phyloP scores from a whole-genome alignment of 257 asterid species.

The Schizonepeta tenuifolia region DNA sequence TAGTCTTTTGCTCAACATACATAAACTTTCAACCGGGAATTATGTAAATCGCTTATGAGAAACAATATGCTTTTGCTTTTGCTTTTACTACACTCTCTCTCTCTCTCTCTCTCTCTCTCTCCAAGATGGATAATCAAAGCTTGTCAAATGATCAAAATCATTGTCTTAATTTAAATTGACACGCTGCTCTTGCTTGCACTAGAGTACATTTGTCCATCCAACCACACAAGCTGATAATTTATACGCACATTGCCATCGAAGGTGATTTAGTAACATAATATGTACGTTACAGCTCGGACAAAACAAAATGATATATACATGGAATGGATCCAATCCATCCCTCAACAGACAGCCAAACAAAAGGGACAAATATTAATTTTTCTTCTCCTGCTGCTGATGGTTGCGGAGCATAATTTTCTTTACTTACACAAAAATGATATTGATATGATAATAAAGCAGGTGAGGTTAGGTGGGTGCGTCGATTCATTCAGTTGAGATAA shows the following conservation, averaged over 20 bases:
- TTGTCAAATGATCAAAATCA: background rate
- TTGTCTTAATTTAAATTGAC: background rate
- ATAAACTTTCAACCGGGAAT: background rate
- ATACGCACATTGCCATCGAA: background rate
- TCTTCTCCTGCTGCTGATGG: background rate
- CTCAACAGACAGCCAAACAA: background rate
- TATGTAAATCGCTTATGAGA: constrained; percentile 19
- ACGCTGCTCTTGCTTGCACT: background rate
- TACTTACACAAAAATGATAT: background rate
- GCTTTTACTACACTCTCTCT: background rate
- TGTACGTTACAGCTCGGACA: background rate
- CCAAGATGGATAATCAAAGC: background rate
- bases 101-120: background rate
- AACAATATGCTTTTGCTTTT: background rate
- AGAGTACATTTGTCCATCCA: background rate
- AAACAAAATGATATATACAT: background rate
- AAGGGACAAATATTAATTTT: background rate
- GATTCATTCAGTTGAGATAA: constrained; percentile 47
- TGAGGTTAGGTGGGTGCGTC: background rate
- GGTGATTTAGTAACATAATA: background rate
- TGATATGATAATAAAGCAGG: background rate
- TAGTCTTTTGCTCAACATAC: constrained; percentile 6
- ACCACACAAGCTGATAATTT: background rate
- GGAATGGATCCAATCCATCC: background rate
- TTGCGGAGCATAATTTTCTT: background rate